Evolutionary conservation across 2,329 filamentous ascomycete genomes (phyloP).

Genomic region (Cytospora leucostoma): DNA sequence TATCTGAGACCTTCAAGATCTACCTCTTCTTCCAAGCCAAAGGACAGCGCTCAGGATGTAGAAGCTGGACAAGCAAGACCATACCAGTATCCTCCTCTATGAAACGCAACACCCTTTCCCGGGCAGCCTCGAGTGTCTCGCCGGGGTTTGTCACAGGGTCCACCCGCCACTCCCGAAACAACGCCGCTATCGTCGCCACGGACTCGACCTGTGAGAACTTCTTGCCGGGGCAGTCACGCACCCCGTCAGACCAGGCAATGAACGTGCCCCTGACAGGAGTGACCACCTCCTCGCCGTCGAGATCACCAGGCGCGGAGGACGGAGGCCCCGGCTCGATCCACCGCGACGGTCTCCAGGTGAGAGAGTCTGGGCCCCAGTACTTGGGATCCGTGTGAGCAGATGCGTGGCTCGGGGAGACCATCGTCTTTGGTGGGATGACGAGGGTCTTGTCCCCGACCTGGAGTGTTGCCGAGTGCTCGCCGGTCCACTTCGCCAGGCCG

Average conservation of each 20-base stretch:
- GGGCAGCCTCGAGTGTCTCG: constrained; percentile 29
- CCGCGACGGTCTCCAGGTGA: constrained; percentile 33
- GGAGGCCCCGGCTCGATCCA: constrained; percentile 29
- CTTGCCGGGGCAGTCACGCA: constrained; percentile 35
- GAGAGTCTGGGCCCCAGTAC: constrained; percentile 34
- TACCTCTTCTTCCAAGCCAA: constrained; percentile 30
- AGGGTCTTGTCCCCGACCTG: constrained; percentile 28
- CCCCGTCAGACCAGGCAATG: constrained; percentile 37
- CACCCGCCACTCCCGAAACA: constrained; percentile 34
- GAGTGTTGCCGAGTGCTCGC: background rate
- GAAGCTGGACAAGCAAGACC: constrained; percentile 33
- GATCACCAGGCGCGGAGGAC: background rate
- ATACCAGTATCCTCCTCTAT: constrained; percentile 31
- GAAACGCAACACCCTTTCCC: constrained; percentile 29
- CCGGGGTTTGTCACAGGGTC: constrained; percentile 28
- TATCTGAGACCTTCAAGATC: background rate
- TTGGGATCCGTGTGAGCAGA: constrained; percentile 33
- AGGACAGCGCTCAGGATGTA: constrained; percentile 33
- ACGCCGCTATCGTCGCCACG: constrained; percentile 34
- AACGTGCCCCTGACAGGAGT: constrained; percentile 29
- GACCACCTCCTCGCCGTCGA: constrained; percentile 28
- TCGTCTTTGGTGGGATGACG: constrained; percentile 31
- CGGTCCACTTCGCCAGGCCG: constrained; percentile 21
- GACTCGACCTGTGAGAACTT: constrained; percentile 41
- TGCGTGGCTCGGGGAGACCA: constrained; percentile 29